Conservation (phyloP, 805 yeast species). For the Myxozyma neglecta region DNA sequence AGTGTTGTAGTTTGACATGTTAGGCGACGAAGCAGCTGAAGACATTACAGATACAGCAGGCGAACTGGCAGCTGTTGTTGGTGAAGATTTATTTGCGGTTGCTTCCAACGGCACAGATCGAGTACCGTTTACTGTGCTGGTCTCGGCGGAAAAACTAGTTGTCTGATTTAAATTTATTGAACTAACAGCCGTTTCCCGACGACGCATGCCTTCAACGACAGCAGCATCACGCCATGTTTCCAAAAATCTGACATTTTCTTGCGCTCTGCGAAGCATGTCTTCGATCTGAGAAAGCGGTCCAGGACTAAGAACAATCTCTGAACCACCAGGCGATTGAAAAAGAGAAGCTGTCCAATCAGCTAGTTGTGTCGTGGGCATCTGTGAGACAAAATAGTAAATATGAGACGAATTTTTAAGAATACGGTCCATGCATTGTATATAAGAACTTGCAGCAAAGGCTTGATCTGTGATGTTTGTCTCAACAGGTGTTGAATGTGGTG, state of each 20-base stretch:
- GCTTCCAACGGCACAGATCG: neutral
- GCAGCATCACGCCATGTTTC: constrained; percentile 21
- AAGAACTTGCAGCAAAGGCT: constrained; percentile 13
- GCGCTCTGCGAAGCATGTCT: constrained; percentile 20
- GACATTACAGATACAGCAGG: neutral
- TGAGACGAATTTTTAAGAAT: constrained; percentile 26
- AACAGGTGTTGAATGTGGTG: too few species aligned
- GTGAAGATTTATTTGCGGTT: neutral
- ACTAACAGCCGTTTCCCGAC: neutral
- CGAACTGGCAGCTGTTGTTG: neutral
- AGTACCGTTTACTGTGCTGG: neutral
- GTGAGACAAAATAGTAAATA: constrained; percentile 26
- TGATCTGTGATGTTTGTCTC: neutral
- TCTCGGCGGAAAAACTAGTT: neutral
- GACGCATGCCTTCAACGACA: constrained; percentile 2
- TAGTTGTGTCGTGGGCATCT: constrained; percentile 5
- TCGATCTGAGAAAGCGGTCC: constrained; percentile 18
- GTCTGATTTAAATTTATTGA: neutral
- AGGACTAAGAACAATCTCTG: neutral
- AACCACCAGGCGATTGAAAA: neutral
- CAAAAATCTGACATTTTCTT: constrained; percentile 19
- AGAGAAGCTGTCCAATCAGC: neutral
- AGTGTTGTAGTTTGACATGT: neutral
- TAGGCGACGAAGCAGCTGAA: constrained; percentile 2
- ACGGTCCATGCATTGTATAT: constrained; percentile 17